These are phyloP conservation scores for Alternaria triticina DNA, from an alignment of 2,329 filamentous ascomycete species.

Conservation along the genomic window DNA sequence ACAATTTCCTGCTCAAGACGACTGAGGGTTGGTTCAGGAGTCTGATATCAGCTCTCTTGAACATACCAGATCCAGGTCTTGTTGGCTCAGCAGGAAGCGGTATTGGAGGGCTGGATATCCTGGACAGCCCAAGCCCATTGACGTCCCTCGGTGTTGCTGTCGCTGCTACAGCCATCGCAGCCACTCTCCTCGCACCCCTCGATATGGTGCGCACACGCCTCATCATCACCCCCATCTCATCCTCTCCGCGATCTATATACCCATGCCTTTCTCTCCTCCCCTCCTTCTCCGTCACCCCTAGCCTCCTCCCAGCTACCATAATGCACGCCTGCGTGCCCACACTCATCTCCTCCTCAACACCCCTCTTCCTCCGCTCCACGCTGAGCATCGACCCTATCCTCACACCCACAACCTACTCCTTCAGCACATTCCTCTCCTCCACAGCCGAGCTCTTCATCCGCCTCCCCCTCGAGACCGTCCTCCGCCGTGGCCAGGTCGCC, in stretches of 20 bases:
- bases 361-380: slow-evolving; percentile 83
- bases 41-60: slow-evolving; percentile 86
- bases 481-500: slow-evolving; percentile 84
- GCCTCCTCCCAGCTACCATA: slow-evolving; percentile 81
- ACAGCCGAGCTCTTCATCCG: slow-evolving; percentile 83
- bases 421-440: slow-evolving; percentile 82
- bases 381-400: slow-evolving; percentile 82
- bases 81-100: slow-evolving; percentile 51
- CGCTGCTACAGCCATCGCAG: slow-evolving; percentile 71
- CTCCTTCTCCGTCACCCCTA: slow-evolving; percentile 68
- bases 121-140: slow-evolving; percentile 82
- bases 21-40: slow-evolving; percentile 92
- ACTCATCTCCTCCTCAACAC: slow-evolving; percentile 79
- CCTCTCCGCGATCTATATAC: slow-evolving; percentile 77
- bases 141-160: slow-evolving; percentile 77
- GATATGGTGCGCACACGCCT: slow-evolving; percentile 88
- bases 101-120: slow-evolving; percentile 74
- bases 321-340: slow-evolving; percentile 86
- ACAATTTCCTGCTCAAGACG: slow-evolving; percentile 83
- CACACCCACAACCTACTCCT: slow-evolving; percentile 80
- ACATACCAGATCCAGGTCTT: slow-evolving; percentile 80
- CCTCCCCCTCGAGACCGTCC: slow-evolving; percentile 88
- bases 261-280: slow-evolving; percentile 79
- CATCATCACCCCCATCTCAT: slow-evolving; percentile 80
- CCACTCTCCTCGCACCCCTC: slow-evolving; percentile 81